Evolutionary conservation across 345 rosid species (phyloP).

Genomic region (Aethionema arabicum): DNA sequence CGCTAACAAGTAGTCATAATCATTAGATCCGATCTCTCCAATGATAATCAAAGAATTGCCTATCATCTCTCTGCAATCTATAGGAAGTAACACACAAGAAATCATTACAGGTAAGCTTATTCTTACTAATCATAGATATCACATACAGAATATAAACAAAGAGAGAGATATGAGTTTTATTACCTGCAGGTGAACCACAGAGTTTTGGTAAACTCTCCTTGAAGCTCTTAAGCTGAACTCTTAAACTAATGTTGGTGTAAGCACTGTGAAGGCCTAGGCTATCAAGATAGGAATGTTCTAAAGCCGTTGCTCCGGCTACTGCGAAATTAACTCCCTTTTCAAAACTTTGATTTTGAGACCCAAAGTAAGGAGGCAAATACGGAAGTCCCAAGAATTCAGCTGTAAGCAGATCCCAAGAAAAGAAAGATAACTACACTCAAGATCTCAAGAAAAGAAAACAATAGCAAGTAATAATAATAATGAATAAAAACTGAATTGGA

Average conservation of each 20-base stretch:
- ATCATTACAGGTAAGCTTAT: not conserved
- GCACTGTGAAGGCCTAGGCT: conserved; percentile 32
- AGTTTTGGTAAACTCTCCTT: conserved; percentile 38
- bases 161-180: not conserved
- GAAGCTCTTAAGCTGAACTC: conserved; percentile 42
- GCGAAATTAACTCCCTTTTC: conserved; percentile 53
- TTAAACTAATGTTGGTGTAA: conserved; percentile 38
- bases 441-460: conserved; percentile 2
- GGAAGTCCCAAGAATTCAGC: conserved; percentile 50
- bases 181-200: conserved; percentile 38
- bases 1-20: conserved; percentile 35
- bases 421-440: not conserved
- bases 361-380: conserved; percentile 40
- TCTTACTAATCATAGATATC: not conserved
- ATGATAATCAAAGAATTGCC: conserved; percentile 40
- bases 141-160: too few species aligned
- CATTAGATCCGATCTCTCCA: conserved; percentile 70
- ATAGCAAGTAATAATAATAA: not conserved
- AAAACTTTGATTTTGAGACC: conserved; percentile 33
- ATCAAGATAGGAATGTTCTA: conserved; percentile 33
- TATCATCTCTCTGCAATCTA: conserved; percentile 42
- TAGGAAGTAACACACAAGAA: not conserved
- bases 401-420: conserved; percentile 19
- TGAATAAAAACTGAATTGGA: not conserved
- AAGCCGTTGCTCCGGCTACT: conserved; percentile 52